These are phyloP conservation scores for Candida albicans DNA, from an alignment of 1,139 yeast species.

Conservation along the genomic window DNA sequence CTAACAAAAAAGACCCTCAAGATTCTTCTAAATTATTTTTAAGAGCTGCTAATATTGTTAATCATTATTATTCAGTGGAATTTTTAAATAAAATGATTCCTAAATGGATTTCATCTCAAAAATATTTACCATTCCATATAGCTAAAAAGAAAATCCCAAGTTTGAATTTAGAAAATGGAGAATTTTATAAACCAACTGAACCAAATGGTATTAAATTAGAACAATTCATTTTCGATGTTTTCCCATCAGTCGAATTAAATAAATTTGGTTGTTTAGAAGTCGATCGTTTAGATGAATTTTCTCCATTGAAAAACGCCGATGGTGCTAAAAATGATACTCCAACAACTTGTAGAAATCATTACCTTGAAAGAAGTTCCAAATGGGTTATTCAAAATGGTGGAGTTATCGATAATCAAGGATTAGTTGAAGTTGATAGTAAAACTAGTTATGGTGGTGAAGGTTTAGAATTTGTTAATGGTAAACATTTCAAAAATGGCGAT, in stretches of 20 bases:
- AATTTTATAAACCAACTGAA: conserved; percentile 56
- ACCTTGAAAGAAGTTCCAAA: conserved; percentile 65
- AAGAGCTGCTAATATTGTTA: conserved; percentile 96
- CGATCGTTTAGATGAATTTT: conserved; percentile 77
- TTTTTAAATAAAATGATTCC: conserved; percentile 62
- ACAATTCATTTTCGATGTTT: conserved; percentile 96
- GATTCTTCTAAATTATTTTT: conserved; percentile 60
- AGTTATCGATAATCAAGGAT: conserved; percentile 43
- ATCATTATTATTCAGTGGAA: conserved; percentile 87
- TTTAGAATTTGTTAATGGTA: conserved; percentile 58
- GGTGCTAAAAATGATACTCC: conserved; percentile 85
- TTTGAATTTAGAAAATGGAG: conserved; percentile 50
- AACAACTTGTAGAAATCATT: conserved; percentile 70
- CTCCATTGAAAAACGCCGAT: conserved; percentile 90
- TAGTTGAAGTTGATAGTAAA: conserved; percentile 76
- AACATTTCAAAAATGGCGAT: conserved; percentile 45
- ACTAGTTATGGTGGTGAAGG: conserved; percentile 88
- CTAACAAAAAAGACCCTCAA: conserved; percentile 54
- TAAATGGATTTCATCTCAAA: conserved; percentile 66
- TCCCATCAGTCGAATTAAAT: conserved; percentile 70
- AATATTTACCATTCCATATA: conserved; percentile 83
- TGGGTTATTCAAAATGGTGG: conserved; percentile 81
- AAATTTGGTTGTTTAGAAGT: conserved; percentile 94
- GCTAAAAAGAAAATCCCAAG: conserved; percentile 87
- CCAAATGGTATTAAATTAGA: conserved; percentile 94